Conservation (phyloP, 257 asterid species). For the Vinca minor region DNA sequence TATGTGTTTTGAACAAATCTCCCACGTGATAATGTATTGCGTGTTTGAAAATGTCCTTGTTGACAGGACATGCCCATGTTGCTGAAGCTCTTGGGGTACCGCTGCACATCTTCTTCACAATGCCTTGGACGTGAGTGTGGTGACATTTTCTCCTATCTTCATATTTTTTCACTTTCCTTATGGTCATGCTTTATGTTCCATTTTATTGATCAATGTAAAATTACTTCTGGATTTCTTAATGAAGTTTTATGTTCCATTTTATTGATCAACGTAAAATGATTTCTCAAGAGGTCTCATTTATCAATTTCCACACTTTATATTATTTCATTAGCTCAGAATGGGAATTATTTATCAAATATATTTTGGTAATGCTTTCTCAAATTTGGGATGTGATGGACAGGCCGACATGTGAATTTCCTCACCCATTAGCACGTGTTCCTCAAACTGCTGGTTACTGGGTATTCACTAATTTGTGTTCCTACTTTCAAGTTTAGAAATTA, state of each 20-base stretch:
- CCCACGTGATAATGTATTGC: constrained; percentile 6
- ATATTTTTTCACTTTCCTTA: not conserved
- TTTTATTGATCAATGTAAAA: too few relatives aligned
- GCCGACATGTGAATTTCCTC: constrained; percentile 96
- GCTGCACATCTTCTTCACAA: constrained; percentile 94
- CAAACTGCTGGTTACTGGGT: constrained; percentile 99
- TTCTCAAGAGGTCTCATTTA: not conserved
- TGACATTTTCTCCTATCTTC: not conserved
- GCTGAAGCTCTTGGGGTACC: constrained; percentile 99
- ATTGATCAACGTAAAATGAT: not conserved
- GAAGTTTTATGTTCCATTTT: not conserved
- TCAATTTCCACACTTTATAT: not conserved
- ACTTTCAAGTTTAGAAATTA: constrained; percentile 6
- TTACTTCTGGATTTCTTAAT: not conserved
- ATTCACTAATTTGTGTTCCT: constrained; percentile 24
- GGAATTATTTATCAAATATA: not conserved
- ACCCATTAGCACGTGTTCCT: constrained; percentile 96
- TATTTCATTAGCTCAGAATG: not conserved
- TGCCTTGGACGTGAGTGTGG: constrained; percentile 98
- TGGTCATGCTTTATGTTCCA: not conserved
- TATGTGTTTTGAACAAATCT: not conserved
- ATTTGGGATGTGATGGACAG: constrained; percentile 47
- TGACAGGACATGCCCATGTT: constrained; percentile 88
- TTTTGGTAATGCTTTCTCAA: constrained; percentile 15
- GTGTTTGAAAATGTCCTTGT: constrained; percentile 11